A percentile compares a stretch with the other conserved stretches of the same genome.
Conservation (phyloP, 2,329 filamentous ascomycete species). For the Fusarium citri region DNA sequence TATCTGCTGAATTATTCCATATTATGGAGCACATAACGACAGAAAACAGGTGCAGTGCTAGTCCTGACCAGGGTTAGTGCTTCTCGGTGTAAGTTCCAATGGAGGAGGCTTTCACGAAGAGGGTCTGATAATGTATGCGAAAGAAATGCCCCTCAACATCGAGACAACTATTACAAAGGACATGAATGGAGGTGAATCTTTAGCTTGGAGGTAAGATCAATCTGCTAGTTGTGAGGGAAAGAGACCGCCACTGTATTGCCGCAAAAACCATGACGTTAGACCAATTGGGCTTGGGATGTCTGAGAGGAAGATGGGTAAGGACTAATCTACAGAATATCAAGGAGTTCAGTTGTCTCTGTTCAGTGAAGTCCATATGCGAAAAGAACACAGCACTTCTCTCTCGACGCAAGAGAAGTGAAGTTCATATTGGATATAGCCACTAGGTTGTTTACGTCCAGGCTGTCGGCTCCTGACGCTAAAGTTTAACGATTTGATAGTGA, state of each 20-base stretch:
- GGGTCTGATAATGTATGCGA: background rate
- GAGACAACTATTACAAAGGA: too few species aligned
- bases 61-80: background rate
- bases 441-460: background rate
- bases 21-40: too few species aligned
- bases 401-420: background rate
- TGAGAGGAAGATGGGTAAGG: background rate
- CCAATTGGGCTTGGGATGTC: background rate
- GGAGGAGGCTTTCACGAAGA: background rate
- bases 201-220: background rate
- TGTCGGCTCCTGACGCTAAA: background rate
- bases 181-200: too few species aligned
- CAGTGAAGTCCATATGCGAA: background rate
- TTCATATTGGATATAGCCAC: background rate
- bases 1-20: too few species aligned
- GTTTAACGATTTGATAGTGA: background rate
- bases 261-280: background rate
- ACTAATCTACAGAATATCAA: background rate
- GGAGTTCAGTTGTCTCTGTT: background rate
- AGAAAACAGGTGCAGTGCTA: background rate
- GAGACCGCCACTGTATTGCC: background rate
- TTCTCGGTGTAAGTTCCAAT: background rate
- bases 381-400: background rate
- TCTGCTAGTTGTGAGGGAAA: background rate
- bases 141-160: too few species aligned